Base-by-base conservation (phyloP, 805 yeast species). In the Lipomyces oligophaga region DNA sequence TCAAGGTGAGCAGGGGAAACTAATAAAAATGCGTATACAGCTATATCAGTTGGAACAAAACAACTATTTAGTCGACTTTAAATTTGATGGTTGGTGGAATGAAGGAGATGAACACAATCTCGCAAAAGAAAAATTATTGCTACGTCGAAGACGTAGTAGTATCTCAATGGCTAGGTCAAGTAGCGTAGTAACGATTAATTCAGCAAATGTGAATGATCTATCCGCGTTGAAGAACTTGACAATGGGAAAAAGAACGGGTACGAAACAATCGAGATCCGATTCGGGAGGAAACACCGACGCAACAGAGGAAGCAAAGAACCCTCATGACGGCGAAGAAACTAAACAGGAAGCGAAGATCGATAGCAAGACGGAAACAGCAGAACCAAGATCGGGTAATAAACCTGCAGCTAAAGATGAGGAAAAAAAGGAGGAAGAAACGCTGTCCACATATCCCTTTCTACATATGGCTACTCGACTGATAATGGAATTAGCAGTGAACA, bases 401-500 rank as follows among this genome's bases (percentile, higher is more conserved):
- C 24, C 18, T 16, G 32, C 55, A 45, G 18, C 59, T n/a, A 28
- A 18, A 27, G 28, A 42, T 27, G 72, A 72, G 38, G 78, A 73
- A 42, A 93, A 84, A 57, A 26, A 25, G 34, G 90, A 83, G 56
- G 85, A 83, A 67, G 81, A 87, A 49, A 83, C 94, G n/a, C 87
- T 88, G 61, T 82, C 93, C 38, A 97, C 97, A 0, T 90, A 90
- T 63, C 97, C 98, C 25, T 90, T 90, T 65, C 71, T 93, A 60
- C 96, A 93, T 65, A 71, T 90, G 60, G 90, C 97, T 34, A 90
- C 97, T 2, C 72, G 88, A 61, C 74, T 90, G 55, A 90, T 90
- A 53, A 88, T 90, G 96, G 97, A 90, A 66, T 73, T 90, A 56
- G 98, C 98, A 0, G 97, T 93, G 15, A 93, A 90, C 63, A 80